A percentile compares a stretch with the other conserved stretches of the same genome.
Evolutionary conservation across 768 basidiomycete genomes (phyloP).

Genomic region (Boletus reticuloceps): DNA sequence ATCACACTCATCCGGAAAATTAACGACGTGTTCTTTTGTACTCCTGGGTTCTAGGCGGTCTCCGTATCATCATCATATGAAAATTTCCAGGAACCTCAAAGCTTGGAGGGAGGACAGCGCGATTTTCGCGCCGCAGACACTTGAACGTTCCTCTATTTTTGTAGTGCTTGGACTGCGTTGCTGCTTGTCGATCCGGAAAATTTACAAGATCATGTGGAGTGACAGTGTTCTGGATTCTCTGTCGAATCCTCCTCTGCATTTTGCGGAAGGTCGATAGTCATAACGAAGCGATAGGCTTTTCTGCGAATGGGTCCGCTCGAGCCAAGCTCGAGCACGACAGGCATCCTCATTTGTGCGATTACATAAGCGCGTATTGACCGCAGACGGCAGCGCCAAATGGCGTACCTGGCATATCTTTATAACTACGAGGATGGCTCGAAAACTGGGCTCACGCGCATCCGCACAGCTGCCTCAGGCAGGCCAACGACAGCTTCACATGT

Average conservation of each 20-base stretch:
- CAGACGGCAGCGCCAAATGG: not conserved
- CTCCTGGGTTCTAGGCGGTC: not conserved
- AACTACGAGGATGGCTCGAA: conserved; percentile 21
- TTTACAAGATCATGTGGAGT: not conserved
- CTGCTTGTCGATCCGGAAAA: not conserved
- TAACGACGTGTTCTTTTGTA: conserved; percentile 5
- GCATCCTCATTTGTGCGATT: conserved; percentile 8
- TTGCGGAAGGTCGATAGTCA: not conserved
- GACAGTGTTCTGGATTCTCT: no score
- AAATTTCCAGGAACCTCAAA: no score
- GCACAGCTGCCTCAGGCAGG: conserved; percentile 9
- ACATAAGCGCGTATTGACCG: conserved; percentile 15
- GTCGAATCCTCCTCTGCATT: not conserved
- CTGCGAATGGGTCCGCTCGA: conserved; percentile 21
- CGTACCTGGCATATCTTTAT: conserved; percentile 1
- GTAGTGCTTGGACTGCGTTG: not conserved
- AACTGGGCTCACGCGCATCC: conserved; percentile 8
- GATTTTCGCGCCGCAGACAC: conserved; percentile 1
- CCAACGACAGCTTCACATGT: conserved; percentile 11
- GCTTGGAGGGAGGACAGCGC: not conserved
- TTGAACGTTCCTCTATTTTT: not conserved
- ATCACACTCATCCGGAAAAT: conserved; percentile 6
- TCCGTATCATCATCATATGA: not conserved
- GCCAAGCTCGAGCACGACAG: no score
- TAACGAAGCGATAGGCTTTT: conserved; percentile 13